phyloP scores from a whole-genome alignment of 2,329 filamentous ascomycete species.

The Pestalotiopsis fici region DNA sequence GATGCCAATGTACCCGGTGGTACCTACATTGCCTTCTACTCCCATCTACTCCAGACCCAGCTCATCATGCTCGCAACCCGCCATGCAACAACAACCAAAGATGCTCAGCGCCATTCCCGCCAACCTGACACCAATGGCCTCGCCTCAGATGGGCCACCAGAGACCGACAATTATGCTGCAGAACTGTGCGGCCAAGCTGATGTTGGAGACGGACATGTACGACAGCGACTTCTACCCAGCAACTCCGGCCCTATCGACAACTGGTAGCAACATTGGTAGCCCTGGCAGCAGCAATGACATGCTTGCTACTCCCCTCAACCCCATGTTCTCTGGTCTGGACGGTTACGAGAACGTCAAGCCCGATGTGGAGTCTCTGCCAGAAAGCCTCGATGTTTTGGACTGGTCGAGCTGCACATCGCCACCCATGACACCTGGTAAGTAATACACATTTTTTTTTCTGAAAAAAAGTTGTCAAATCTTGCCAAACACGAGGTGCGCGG shows the following conservation, averaged over 20 bases:
- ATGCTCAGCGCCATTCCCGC: slow-evolving; percentile 59
- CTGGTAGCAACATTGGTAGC: slow-evolving; percentile 84
- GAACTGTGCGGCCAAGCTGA: slow-evolving; percentile 42
- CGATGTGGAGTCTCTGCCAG: slow-evolving; percentile 69
- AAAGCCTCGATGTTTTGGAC: slow-evolving; percentile 72
- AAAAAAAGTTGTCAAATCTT: too few species aligned
- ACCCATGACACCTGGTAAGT: slow-evolving; percentile 88
- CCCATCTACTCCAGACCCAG: slow-evolving; percentile 66
- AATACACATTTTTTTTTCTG: slow-evolving; percentile 8
- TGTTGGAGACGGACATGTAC: slow-evolving; percentile 75
- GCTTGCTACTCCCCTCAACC: slow-evolving; percentile 80
- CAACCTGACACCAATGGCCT: slow-evolving; percentile 74
- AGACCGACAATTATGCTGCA: slow-evolving; percentile 69
- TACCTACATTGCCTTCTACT: slow-evolving; percentile 61
- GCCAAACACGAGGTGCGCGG: neutral
- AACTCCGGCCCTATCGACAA: slow-evolving; percentile 83
- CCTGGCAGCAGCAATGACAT: slow-evolving; percentile 72
- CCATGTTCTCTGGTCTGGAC: slow-evolving; percentile 73
- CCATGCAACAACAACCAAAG: slow-evolving; percentile 42
- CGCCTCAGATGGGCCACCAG: slow-evolving; percentile 71
- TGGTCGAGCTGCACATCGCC: slow-evolving; percentile 80
- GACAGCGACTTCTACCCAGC: slow-evolving; percentile 74
- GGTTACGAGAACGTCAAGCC: slow-evolving; percentile 69
- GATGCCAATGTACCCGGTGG: slow-evolving; percentile 54
- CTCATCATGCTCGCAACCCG: slow-evolving; percentile 63